Evolutionary conservation across 768 basidiomycete genomes (phyloP).

Genomic region (Termitomyces sp.): DNA sequence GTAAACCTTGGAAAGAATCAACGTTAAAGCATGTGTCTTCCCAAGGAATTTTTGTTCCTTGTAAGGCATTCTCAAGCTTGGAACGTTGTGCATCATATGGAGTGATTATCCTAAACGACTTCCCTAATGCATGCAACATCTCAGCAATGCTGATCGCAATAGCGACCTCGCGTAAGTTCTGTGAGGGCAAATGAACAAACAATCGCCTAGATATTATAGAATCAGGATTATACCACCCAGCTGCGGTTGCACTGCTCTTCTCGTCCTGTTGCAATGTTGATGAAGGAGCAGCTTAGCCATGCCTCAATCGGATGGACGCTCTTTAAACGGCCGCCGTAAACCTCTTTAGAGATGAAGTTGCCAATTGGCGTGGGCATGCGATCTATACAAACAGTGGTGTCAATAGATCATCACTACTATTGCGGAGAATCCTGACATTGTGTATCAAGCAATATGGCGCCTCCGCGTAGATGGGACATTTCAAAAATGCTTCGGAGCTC

Average conservation of each 20-base stretch:
- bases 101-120: slow-evolving; percentile 58
- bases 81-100: slow-evolving; percentile 71
- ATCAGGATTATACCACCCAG: slow-evolving; percentile 28
- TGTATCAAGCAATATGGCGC: slow-evolving; percentile 46
- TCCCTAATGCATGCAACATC: slow-evolving; percentile 31
- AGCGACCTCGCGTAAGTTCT: slow-evolving; percentile 53
- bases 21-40: slow-evolving; percentile 68
- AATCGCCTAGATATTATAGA: background rate
- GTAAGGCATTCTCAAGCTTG: slow-evolving; percentile 44
- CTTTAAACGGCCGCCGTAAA: slow-evolving; percentile 51
- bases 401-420: background rate
- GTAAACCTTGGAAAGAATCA: slow-evolving; percentile 70
- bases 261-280: slow-evolving; percentile 38
- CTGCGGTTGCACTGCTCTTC: slow-evolving; percentile 28
- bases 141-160: slow-evolving; percentile 30
- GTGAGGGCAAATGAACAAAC: slow-evolving; percentile 1
- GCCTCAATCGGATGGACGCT: slow-evolving; percentile 35
- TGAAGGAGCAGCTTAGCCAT: slow-evolving; percentile 47
- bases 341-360: slow-evolving; percentile 49
- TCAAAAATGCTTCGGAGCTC: slow-evolving; percentile 61
- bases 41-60: slow-evolving; percentile 42
- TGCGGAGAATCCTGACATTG: slow-evolving; percentile 43
- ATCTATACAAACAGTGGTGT: slow-evolving; percentile 24
- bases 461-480: slow-evolving; percentile 37
- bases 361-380: slow-evolving; percentile 66